Base-by-base conservation (phyloP, 495 filamentous ascomycete genomes). In the Tetracladium setigerum region DNA sequence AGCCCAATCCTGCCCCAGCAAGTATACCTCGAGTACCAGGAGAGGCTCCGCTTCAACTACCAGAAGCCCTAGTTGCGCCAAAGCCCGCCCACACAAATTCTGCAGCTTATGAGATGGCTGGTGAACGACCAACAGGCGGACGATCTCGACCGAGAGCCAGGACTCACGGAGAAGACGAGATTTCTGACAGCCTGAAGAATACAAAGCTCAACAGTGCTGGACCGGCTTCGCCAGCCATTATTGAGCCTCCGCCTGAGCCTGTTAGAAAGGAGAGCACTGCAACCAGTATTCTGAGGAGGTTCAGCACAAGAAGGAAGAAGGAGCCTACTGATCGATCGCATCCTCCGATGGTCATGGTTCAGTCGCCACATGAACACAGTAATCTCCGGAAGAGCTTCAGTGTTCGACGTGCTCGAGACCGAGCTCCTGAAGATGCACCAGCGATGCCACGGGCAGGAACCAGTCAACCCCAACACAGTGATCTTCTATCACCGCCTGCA, bases 151-250 rank as follows among this genome's bases (percentile, higher is more conserved):
- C 89, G 10, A 77, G 92, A 36, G 89, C 92, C 24, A 71, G 94
- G 46, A 97, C 92, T 0, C 94, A 97, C 59, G 95, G 92, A 35
- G 92, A 97, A 64, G 92, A 97, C 52, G 94, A 99, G 30, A 76
- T 90, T 13, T 70, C 80, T 3, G 86, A 92, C 41, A 76, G 74
- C 3, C 68, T 87, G 65, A 87, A 89, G 64, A 84, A 83, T 57
- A 64, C 84, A 14, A 81, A 89, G 61, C 54, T 85, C 56, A 62
- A 75, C 44, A 50, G 49, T 31, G 64, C 71, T 30, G 64, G 71
- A 49, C 71, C 81, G 59, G 62, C 70, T 11, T 71, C 78, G 2
- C 71, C 76, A 19, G 67, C 77, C 16, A 72, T 81, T 33, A 67
- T 78, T 35, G 71, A 75, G 12, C 67, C 77, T 0, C 72, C 72